Evolutionary conservation across 78 protist species (phyloP), one percentile per base, ranked within the genome.

Genomic region (Dictyostelium citrinum): DNA sequence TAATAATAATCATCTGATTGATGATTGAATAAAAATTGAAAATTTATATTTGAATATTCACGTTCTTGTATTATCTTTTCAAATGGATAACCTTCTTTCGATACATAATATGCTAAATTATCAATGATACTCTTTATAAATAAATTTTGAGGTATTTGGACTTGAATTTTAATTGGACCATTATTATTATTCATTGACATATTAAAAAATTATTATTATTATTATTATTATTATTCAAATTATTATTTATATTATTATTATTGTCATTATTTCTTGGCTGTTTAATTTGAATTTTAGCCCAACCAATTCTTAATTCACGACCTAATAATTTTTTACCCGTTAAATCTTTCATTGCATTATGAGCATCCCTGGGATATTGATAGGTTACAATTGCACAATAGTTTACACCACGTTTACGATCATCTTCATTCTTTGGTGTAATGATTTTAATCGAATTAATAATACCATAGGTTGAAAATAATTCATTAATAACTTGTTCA

Each of bases 221-320:
- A 33, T 27, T 22, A 20, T 10, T 16, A 46, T 31, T 64, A 82
- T n/a, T 10, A 12, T 82, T 24, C 43, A 6, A 45, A 5, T 64
- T 68, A 82, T 67, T 43, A 37, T 39, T 68, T 24, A 9, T 68
- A 37, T 27, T 68, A 31, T 35, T 41, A 37, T 5, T 67, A 55
- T 11, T 64, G 16, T 39, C 51, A 33, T 16, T 51, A 81, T 37
- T 51, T n/a, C 64, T 16, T 24, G 16, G 24, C 6, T 24, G n/a
- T 43, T 49, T 83, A 17, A 45, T 9, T 43, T 86, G 83, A 58
- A 29, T 77, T 58, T 77, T 86, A n/a, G 92, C 92, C 83, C 83
- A 86, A 22, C 70, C 37, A 14, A 86, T 61, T 61, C 68, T 86
- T 16, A 86, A 16, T 2, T 86, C 92, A 46, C 78, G 55, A 3